Evolutionary conservation across 1,139 yeast species (phyloP).

Genomic region (Taphrina pruni): DNA sequence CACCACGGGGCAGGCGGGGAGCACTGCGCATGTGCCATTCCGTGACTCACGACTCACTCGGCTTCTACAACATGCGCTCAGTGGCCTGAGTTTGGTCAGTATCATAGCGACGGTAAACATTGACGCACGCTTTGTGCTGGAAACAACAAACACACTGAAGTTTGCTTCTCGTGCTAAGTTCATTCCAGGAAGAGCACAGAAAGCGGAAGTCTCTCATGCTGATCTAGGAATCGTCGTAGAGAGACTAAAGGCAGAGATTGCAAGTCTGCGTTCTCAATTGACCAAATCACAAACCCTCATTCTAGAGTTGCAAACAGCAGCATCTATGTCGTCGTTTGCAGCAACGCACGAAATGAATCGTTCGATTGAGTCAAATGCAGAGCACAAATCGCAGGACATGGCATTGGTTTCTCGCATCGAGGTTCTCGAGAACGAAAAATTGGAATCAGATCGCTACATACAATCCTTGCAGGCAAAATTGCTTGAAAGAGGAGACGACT

Average conservation of each 20-base stretch:
- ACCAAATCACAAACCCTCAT: slow-evolving; percentile 16
- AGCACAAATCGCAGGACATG: neutral
- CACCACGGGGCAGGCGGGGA: slow-evolving; percentile 44
- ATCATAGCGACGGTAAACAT: slow-evolving; percentile 78
- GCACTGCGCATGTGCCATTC: slow-evolving; percentile 72
- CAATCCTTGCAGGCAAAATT: slow-evolving; percentile 13
- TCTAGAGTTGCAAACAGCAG: slow-evolving; percentile 1
- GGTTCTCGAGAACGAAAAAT: slow-evolving; percentile 7
- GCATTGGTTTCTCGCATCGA: slow-evolving; percentile 6
- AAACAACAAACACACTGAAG: slow-evolving; percentile 82
- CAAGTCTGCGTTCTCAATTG: slow-evolving; percentile 21
- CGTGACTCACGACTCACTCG: slow-evolving; percentile 91
- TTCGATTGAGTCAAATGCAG: neutral
- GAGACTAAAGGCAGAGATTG: slow-evolving; percentile 21
- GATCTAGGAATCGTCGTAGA: slow-evolving; percentile 23
- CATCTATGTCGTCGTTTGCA: neutral
- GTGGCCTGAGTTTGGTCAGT: slow-evolving; percentile 84
- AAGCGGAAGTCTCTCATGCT: slow-evolving; percentile 25
- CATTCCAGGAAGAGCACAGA: slow-evolving; percentile 34
- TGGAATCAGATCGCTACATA: slow-evolving; percentile 12
- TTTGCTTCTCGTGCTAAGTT: slow-evolving; percentile 88
- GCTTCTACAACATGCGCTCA: slow-evolving; percentile 84
- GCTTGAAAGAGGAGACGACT: neutral
- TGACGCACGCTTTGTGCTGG: slow-evolving; percentile 68
- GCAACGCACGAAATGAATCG: neutral